These are phyloP conservation scores for Zymoseptoria tritici DNA, from an alignment of 2,329 filamentous ascomycete species.

Conservation along the genomic window DNA sequence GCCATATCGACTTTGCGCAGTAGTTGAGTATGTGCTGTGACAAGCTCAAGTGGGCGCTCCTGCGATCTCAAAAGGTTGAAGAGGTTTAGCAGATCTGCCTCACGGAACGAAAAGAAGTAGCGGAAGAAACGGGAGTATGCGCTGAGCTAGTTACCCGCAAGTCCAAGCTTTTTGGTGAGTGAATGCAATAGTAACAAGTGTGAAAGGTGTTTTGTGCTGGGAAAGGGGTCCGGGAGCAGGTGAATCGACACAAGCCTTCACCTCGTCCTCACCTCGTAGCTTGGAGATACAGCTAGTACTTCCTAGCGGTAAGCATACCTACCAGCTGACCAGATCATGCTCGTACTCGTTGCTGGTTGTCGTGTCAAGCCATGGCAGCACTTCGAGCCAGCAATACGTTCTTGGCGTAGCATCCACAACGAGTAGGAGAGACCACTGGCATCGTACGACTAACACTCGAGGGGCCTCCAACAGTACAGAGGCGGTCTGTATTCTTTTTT, in stretches of 20 bases:
- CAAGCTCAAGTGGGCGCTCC: background rate
- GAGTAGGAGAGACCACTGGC: no score
- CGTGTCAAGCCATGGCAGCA: no score
- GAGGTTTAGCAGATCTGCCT: background rate
- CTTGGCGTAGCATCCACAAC: no score
- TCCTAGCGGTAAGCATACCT: no score
- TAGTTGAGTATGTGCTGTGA: background rate
- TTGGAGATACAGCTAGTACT: background rate
- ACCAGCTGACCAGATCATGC: no score
- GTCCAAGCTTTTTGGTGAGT: background rate
- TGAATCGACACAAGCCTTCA: background rate
- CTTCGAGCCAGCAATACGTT: no score
- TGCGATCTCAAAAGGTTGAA: background rate
- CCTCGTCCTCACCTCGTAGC: background rate
- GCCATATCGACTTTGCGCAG: background rate
- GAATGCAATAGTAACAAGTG: background rate
- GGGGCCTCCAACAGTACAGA: no score
- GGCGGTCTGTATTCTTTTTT: no score
- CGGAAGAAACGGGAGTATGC: background rate
- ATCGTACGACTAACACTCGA: no score
- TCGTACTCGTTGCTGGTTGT: no score
- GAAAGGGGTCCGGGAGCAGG: background rate
- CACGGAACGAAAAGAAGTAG: background rate
- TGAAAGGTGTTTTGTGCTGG: background rate
- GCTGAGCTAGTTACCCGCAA: background rate